Evolutionary conservation across 805 yeast species (phyloP), one percentile per base, ranked within the genome.

Genomic region (Kuraishia hungarica): DNA sequence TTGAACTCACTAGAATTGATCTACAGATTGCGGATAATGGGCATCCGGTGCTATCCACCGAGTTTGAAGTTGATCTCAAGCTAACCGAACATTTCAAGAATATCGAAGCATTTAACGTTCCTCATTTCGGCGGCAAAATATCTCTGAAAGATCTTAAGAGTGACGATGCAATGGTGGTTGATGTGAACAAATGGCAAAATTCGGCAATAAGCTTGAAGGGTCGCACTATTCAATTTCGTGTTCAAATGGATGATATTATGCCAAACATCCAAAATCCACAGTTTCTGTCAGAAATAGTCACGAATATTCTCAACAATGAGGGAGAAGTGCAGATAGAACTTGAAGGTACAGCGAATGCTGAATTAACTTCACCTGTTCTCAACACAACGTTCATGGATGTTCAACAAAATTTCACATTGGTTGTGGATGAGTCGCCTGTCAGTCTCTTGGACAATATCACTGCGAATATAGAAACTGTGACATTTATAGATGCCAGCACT

Each of bases 401-500:
- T 5, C 11, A 5, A 5, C 4, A 20, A 6, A 47, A 22, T 22
- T 10, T 47, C 21, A 10, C 13, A 21, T 22, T 47, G 15, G n/a
- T 19, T 47, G 24, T 47, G 22, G 24, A 20, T n/a, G 23, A 47
- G 49, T 8, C 24, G 8, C 24, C 49, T 4, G 15, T 22, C 15
- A 22, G 21, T 21, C 28, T 23, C 19, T 7, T 49, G 28, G 51
- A 49, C n/a, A 49, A 49, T 19, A 5, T 39, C 4, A 52, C 17
- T 5, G 50, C 24, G 7, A 43, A 23, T 17, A 46, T 52, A n/a
- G 53, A 52, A 19, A n/a, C 39, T 6, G 48, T 46, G n/a, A 23
- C 23, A 3, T 62, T 72, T n/a, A 53, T 71, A 15, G 64, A 66
- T 1, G 67, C 79, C 0, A 58, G 62, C 10, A 43, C 54, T 1